Conservation (phyloP, 1,284 basidiomycete species). For the Trametes sp. region DNA sequence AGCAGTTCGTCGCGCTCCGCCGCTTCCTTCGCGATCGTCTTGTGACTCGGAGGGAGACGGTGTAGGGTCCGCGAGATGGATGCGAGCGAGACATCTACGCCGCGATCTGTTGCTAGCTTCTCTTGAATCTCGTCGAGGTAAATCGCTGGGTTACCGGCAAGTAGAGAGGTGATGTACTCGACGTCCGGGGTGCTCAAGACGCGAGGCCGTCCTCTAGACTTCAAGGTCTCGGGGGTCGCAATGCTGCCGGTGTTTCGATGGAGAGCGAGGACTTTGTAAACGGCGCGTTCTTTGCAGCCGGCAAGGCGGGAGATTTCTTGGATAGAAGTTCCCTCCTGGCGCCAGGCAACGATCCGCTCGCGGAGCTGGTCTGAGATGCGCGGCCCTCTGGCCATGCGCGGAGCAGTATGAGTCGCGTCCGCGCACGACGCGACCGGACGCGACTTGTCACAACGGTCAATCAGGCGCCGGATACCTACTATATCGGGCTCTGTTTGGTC, state of each 20-base stretch:
- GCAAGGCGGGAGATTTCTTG: neutral
- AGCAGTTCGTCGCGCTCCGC: too few species aligned
- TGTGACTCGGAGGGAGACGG: too few species aligned
- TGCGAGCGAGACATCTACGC: too few species aligned
- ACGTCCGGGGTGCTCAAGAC: neutral
- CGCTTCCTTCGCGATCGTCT: too few species aligned
- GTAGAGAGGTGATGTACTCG: neutral
- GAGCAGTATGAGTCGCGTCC: neutral
- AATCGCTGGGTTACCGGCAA: neutral
- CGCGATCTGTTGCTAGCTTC: too few species aligned
- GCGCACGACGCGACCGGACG: neutral
- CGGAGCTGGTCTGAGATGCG: neutral
- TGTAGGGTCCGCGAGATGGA: too few species aligned
- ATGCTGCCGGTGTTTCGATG: neutral
- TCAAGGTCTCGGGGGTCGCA: neutral
- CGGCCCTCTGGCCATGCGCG: too few species aligned
- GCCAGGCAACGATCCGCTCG: neutral
- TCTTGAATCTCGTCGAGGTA: too few species aligned
- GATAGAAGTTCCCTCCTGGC: neutral
- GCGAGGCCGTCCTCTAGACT: neutral
- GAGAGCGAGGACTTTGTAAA: neutral
- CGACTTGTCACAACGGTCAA: too few species aligned
- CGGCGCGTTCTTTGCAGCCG: neutral
- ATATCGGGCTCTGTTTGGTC: too few species aligned
- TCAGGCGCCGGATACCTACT: too few species aligned